Base-by-base conservation (phyloP, 2,329 filamentous ascomycete species). In the Acarospora socialis region DNA sequence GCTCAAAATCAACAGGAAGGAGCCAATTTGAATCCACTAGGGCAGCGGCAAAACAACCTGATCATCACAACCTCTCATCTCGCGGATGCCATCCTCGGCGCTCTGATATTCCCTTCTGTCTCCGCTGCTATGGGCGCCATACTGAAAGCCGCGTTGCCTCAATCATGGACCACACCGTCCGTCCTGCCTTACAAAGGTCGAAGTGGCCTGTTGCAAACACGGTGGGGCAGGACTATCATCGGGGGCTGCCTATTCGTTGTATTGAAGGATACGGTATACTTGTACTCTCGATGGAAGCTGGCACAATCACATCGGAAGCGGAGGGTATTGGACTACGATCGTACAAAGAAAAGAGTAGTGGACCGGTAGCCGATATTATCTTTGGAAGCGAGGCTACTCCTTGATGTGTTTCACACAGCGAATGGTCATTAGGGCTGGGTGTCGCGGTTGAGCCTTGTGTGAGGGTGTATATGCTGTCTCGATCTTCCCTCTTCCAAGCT, bases 171-270 rank as follows among this genome's bases (percentile, higher is more conserved):
- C 7, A 57, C 59, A 0, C 55, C 57, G 6, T 54, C 61, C 12
- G 42, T 50, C 2, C 40, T 46, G 19, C 40, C 52, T 32, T 52
- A 56, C 28, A 48, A 51, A 18, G 51, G 61, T 21, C 61, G 68
- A 3, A 70, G 70, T 0, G 77, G 80, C 0, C 61, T 95, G 16
- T 54, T 98, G 19, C 81, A 90, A 48, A 72, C 80, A 44, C 73
- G 77, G 36, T 95, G 90, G 83, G 90, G 84, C 1, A 68, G 90
- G 34, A 94, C 81, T 47, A 63, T 98, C 3, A 68, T 90, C 1
- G 90, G 90, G 1, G 90, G 90, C 0, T 90, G 82, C 50, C 57
- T 92, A 13, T 93, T 87, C 46, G 76, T 95, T 10, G 75, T 93
- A 7, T 54, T 93, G 32, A 90, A 87, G 53, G 74, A 77, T 51